These are phyloP conservation scores for Nakaseomyces bracarensis DNA, from an alignment of 1,139 yeast species.

Conservation along the genomic window DNA sequence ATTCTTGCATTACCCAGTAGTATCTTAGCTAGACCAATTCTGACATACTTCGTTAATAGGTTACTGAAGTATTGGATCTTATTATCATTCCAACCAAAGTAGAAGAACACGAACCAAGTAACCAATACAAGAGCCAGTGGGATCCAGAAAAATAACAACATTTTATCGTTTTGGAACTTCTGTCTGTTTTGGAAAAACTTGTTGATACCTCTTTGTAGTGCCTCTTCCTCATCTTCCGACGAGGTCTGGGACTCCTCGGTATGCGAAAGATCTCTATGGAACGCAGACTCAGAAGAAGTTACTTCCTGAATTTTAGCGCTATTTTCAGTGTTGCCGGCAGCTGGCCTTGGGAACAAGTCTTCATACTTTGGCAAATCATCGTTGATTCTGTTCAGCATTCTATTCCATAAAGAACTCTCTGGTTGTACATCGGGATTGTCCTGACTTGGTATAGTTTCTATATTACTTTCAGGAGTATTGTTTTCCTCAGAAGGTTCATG, in stretches of 20 bases:
- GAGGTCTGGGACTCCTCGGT: constrained; percentile 19
- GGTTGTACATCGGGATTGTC: constrained; percentile 4
- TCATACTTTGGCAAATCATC: constrained; percentile 68
- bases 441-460: not conserved
- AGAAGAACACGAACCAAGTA: constrained; percentile 44
- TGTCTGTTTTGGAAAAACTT: constrained; percentile 53
- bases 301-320: not conserved
- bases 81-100: constrained; percentile 41
- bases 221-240: constrained; percentile 39
- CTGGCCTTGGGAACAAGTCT: constrained; percentile 58
- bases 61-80: constrained; percentile 25
- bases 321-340: not conserved
- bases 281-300: not conserved
- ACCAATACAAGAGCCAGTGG: constrained; percentile 52
- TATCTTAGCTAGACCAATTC: constrained; percentile 50
- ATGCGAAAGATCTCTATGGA: constrained; percentile 9
- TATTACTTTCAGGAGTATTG: not conserved
- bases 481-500: constrained; percentile 15
- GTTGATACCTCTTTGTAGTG: constrained; percentile 43
- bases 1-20: constrained; percentile 66
- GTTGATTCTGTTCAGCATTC: constrained; percentile 52
- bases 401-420: constrained; percentile 46
- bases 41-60: constrained; percentile 39
- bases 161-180: constrained; percentile 69
- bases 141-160: constrained; percentile 83